phyloP scores from a whole-genome alignment of 306 rosid species.

The Abrus precatorius region DNA sequence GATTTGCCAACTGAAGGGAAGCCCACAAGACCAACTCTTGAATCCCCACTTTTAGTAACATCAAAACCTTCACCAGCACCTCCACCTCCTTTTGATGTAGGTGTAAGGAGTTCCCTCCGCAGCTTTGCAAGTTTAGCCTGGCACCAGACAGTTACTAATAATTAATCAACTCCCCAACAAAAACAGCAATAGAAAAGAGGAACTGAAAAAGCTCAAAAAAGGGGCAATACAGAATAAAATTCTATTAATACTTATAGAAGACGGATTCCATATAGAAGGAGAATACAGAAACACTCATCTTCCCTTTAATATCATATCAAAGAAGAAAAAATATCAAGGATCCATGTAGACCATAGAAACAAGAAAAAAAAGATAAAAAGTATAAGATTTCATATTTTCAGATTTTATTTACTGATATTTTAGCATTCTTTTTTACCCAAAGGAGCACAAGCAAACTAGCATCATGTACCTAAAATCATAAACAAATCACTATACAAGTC shows the following conservation, averaged over 20 bases:
- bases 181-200: background rate
- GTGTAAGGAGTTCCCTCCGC: constrained; percentile 91
- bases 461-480: background rate
- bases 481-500: background rate
- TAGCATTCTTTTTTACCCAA: constrained; percentile 35
- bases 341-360: constrained; percentile 26
- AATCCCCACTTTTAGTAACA: constrained; percentile 99
- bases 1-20: constrained; percentile 99
- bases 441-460: background rate
- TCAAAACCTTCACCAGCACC: constrained; percentile 99
- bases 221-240: background rate
- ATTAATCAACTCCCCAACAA: constrained; percentile 40
- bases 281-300: constrained; percentile 20
- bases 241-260: constrained; percentile 20
- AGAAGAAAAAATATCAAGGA: constrained; percentile 12
- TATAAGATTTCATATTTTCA: constrained; percentile 19
- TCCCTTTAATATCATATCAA: constrained; percentile 29
- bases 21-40: constrained; percentile 99
- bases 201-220: constrained; percentile 1
- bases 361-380: constrained; percentile 18
- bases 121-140: constrained; percentile 98
- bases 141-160: constrained; percentile 39
- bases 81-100: constrained; percentile 88
- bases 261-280: constrained; percentile 21
- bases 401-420: background rate